Base-by-base conservation (phyloP, 1,284 basidiomycete species). In the Rhodotorula glutinis region DNA sequence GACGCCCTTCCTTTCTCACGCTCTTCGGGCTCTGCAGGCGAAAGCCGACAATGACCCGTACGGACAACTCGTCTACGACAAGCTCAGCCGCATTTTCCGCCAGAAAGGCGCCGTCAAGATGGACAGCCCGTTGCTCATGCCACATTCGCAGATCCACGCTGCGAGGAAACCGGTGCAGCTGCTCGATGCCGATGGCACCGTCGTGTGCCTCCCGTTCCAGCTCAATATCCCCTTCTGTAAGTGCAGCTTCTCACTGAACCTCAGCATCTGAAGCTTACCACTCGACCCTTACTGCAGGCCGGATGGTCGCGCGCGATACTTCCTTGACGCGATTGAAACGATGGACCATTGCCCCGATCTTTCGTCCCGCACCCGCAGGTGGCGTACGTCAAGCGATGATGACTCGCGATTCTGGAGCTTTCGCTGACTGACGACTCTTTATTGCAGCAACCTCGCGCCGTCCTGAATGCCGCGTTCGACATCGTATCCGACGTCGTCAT, bases 1-100 rank as follows among this genome's bases (percentile, higher is more conserved):
- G n/a, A n/a, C n/a, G n/a, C n/a, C n/a, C n/a, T n/a, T n/a, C n/a
- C 40, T 19, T 14, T 14, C 53, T 8, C n/a, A 25, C 3, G 23
- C 23, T 53, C 21, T 23, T 46, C 11, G 19, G n/a, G 1, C 23
- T n/a, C 23, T 5, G 9, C 52, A 74, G 62, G 73, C 73, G 41
- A 71, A 72, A 44, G 73, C 70, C 62, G 73, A 75, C 59, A 74
- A 74, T 62, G 74, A 75, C 44, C 71, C 71, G 2, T 73, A 76
- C 55, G 66, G 66, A 10, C 70, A 71, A 38, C 62, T 72, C 52
- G 68, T 74, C 2, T 62, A 69, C 40, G 73, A 73, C 60, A 75
- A 73, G 63, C 66, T 74, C 30, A 65, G 66, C 43, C 62, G 66
- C 4, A 70, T 76, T 63, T 76, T 76, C 57, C 65, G 72, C 0